These are phyloP conservation scores for Puccinia novopanici DNA, from an alignment of 1,284 basidiomycete species.

Conservation along the genomic window DNA sequence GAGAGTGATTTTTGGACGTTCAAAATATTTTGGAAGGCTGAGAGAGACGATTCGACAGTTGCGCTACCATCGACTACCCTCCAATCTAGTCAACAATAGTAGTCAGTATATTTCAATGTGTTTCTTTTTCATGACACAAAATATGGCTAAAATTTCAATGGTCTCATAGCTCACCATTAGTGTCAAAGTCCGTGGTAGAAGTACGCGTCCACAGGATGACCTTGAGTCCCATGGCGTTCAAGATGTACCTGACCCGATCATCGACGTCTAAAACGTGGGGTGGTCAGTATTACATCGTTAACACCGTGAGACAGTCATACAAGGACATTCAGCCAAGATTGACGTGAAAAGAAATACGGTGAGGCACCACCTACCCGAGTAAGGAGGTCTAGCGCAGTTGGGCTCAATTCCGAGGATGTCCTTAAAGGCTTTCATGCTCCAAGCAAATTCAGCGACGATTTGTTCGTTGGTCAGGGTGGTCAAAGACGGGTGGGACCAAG, in stretches of 20 bases:
- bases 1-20: background rate
- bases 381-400: slow-evolving; percentile 58
- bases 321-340: no score
- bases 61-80: slow-evolving; percentile 55
- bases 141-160: no score
- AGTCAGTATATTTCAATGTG: no score
- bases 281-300: no score
- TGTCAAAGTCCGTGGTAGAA: slow-evolving; percentile 55
- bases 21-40: slow-evolving; percentile 33
- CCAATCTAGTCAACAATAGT: slow-evolving; percentile 53
- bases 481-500: slow-evolving; percentile 66
- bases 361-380: slow-evolving; percentile 54
- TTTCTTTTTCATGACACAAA: no score
- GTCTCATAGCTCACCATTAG: slow-evolving; percentile 52
- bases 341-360: no score
- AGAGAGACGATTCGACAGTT: slow-evolving; percentile 39
- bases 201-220: slow-evolving; percentile 58
- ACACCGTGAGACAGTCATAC: no score
- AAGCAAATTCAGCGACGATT: slow-evolving; percentile 89
- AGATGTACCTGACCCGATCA: slow-evolving; percentile 58
- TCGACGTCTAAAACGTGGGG: slow-evolving; percentile 55
- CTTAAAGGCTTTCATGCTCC: slow-evolving; percentile 65
- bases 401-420: slow-evolving; percentile 57
- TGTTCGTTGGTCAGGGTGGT: slow-evolving; percentile 81
- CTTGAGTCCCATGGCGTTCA: slow-evolving; percentile 56